Evolutionary conservation across 345 rosid species (phyloP).

Genomic region (Eucalyptus polybractea): DNA sequence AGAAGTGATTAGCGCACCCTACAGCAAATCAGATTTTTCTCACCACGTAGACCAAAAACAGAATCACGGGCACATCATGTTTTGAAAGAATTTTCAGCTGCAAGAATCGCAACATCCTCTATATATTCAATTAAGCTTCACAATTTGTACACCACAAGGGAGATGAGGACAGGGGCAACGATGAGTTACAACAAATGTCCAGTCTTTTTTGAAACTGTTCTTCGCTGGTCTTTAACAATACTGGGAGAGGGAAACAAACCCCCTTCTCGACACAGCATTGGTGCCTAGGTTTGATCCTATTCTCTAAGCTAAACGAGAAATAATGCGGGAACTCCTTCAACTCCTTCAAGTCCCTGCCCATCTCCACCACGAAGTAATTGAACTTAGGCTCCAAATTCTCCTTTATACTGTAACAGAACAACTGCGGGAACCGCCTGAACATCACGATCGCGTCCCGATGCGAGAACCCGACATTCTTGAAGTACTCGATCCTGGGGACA

Average conservation of each 20-base stretch:
- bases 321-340: constrained; percentile 73
- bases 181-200: constrained; percentile 60
- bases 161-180: constrained; percentile 45
- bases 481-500: constrained; percentile 53
- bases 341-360: constrained; percentile 83
- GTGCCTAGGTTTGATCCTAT: constrained; percentile 78
- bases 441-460: constrained; percentile 35
- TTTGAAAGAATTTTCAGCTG: background rate
- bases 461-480: constrained; percentile 52
- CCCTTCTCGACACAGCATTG: constrained; percentile 59
- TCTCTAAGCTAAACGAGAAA: constrained; percentile 78
- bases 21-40: background rate
- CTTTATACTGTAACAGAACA: constrained; percentile 60
- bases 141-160: constrained; percentile 41
- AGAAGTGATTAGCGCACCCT: background rate
- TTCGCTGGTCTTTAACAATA: constrained; percentile 52
- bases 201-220: constrained; percentile 37
- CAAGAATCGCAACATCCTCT: background rate
- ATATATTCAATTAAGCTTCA: constrained; percentile 3
- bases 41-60: background rate
- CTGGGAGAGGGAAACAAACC: constrained; percentile 48
- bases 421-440: constrained; percentile 74
- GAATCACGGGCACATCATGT: background rate
- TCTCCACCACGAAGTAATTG: constrained; percentile 58
- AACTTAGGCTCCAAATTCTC: constrained; percentile 64